phyloP scores from a whole-genome alignment of 371 early-diverging fungal species.

The Zancudomyces culisetae region DNA sequence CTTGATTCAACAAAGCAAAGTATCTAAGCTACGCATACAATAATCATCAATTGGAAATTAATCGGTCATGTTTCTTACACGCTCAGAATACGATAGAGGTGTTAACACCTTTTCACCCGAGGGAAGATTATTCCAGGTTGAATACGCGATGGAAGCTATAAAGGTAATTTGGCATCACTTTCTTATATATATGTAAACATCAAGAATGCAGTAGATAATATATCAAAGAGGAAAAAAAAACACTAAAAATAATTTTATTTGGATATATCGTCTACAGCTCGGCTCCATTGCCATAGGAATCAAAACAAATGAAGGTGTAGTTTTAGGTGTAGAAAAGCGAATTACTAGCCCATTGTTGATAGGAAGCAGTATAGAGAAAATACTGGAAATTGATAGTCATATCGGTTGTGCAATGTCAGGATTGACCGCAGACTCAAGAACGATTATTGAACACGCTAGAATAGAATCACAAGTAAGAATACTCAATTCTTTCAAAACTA shows the following conservation, averaged over 20 bases:
- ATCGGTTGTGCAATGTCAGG: conserved; percentile 94
- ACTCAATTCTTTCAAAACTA: too few relatives aligned
- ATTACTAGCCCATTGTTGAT: conserved; percentile 83
- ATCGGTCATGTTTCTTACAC: conserved; percentile 21
- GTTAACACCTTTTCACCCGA: conserved; percentile 98
- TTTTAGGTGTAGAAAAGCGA: conserved; percentile 93
- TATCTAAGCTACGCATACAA: too few relatives aligned
- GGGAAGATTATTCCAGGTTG: conserved; percentile 97
- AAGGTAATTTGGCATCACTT: conserved; percentile 46
- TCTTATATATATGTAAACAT: too few relatives aligned
- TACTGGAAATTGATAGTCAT: conserved; percentile 86
- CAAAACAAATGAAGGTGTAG: conserved; percentile 79
- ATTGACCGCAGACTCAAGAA: conserved; percentile 89
- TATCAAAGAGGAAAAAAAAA: background rate
- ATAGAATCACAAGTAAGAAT: conserved; percentile 65
- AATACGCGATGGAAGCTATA: conserved; percentile 98
- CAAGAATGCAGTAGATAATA: background rate
- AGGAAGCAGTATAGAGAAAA: conserved; percentile 87
- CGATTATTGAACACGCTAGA: conserved; percentile 93
- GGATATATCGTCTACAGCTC: conserved; percentile 30
- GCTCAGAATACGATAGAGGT: conserved; percentile 94
- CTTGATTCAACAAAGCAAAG: too few relatives aligned
- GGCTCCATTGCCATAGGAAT: conserved; percentile 96
- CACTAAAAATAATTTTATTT: background rate
- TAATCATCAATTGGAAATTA: too few relatives aligned